Percentiles rank a stretch among this genome's conserved stretches.
Evolutionary conservation across 164 flowering plant species (phyloP).

Genomic region (Cinnamomum micranthum): DNA sequence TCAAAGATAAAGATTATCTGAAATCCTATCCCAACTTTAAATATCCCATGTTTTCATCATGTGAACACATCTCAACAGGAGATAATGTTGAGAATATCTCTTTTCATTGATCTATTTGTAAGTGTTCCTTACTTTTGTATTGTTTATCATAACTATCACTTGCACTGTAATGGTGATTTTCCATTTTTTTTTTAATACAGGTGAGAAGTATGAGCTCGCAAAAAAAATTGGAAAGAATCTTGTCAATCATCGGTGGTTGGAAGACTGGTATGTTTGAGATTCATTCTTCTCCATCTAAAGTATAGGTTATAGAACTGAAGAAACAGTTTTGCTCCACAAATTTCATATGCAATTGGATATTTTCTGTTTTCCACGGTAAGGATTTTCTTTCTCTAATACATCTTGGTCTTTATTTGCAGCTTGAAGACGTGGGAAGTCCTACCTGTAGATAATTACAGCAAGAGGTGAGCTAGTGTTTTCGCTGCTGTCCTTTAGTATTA

Average conservation of each 20-base stretch:
- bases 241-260: slow-evolving; percentile 92
- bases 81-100: neutral
- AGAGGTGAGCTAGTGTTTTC: slow-evolving; percentile 46
- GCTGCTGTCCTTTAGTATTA: neutral
- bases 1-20: too few relatives aligned
- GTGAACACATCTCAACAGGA: too few relatives aligned
- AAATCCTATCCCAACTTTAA: too few relatives aligned
- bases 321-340: neutral
- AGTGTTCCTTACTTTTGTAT: neutral
- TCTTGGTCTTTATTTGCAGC: slow-evolving; percentile 41
- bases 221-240: slow-evolving; percentile 69
- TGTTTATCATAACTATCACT: neutral
- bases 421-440: slow-evolving; percentile 79
- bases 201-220: slow-evolving; percentile 93
- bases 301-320: too few relatives aligned
- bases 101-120: neutral
- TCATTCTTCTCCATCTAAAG: neutral
- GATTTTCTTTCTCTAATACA: neutral
- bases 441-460: slow-evolving; percentile 65
- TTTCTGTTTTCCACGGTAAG: neutral
- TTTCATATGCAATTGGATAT: neutral
- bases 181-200: slow-evolving; percentile 29
- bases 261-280: slow-evolving; percentile 63
- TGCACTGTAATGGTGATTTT: neutral
- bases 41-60: too few relatives aligned